Evolutionary conservation across 768 basidiomycete genomes (phyloP).

Genomic region (Mycena rosella): DNA sequence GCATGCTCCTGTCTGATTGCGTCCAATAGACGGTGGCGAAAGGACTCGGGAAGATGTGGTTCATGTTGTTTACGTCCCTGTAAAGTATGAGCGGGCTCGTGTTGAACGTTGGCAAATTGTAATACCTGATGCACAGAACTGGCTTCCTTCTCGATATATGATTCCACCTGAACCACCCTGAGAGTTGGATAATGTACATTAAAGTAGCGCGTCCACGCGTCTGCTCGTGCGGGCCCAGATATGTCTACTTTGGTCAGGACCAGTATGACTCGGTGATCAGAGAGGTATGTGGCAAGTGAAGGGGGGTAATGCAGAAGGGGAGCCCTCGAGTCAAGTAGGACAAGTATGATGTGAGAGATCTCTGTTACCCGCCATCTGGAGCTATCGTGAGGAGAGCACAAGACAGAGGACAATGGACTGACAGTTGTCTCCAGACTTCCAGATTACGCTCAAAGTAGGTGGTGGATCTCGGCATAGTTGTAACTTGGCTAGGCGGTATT

Average conservation of each 20-base stretch:
- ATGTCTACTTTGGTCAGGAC: conserved; percentile 93
- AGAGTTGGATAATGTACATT: conserved; percentile 63
- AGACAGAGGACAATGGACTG: conserved; percentile 45
- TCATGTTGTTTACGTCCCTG: conserved; percentile 61
- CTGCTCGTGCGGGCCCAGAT: conserved; percentile 71
- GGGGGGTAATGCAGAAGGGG: conserved; percentile 89
- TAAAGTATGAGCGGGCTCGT: neutral
- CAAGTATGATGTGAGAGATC: conserved; percentile 88
- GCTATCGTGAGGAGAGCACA: conserved; percentile 27
- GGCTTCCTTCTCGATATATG: conserved; percentile 71
- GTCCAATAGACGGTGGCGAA: conserved; percentile 72
- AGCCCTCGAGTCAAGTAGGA: conserved; percentile 91
- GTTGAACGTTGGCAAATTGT: neutral
- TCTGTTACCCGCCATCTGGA: conserved; percentile 93
- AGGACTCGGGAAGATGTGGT: conserved; percentile 76
- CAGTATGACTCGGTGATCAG: conserved; percentile 68
- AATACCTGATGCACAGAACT: conserved; percentile 51
- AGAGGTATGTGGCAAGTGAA: conserved; percentile 78
- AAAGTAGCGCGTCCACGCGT: conserved; percentile 77
- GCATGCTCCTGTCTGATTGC: conserved; percentile 76
- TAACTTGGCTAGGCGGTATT: neutral
- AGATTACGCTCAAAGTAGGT: conserved; percentile 91
- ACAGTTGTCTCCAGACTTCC: conserved; percentile 96
- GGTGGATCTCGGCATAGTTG: conserved; percentile 69
- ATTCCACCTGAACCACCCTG: conserved; percentile 81